These are phyloP conservation scores for Mentha longifolia DNA, from an alignment of 257 asterid species.

Conservation along the genomic window DNA sequence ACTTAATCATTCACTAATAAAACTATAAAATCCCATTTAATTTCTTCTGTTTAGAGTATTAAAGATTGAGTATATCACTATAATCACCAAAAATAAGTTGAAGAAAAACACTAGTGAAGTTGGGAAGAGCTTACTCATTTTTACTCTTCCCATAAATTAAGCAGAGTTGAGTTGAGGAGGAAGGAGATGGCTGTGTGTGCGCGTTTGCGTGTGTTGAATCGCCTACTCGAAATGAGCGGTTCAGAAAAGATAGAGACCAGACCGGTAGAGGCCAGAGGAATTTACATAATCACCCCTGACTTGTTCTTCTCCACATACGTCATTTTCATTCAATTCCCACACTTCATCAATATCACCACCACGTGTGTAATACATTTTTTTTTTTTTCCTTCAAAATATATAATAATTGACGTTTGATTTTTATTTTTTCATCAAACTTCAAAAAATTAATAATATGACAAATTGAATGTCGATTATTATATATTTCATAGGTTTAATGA, in stretches of 20 bases:
- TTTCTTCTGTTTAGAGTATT: too few relatives aligned
- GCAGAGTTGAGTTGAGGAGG: conserved; percentile 3
- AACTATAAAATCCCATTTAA: too few relatives aligned
- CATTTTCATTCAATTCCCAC: neutral
- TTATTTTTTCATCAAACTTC: too few relatives aligned
- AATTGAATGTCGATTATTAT: too few relatives aligned
- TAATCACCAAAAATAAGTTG: neutral
- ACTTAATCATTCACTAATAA: neutral
- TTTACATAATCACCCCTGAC: conserved; percentile 8
- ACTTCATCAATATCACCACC: too few relatives aligned
- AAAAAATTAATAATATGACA: too few relatives aligned
- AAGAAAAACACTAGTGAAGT: neutral
- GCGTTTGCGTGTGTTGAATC: too few relatives aligned
- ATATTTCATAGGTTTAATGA: too few relatives aligned
- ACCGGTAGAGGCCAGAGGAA: neutral
- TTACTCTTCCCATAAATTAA: neutral
- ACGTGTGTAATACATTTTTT: too few relatives aligned
- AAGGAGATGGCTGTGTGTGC: neutral
- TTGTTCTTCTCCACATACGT: neutral
- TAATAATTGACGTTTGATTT: too few relatives aligned
- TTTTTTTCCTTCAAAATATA: too few relatives aligned
- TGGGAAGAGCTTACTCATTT: conserved; percentile 31
- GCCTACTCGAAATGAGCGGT: conserved; percentile 19
- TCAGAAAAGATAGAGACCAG: neutral
- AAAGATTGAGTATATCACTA: too few relatives aligned